phyloP scores from a whole-genome alignment of 2,329 filamentous ascomycete genomes.

The Cyphellophora europaea region DNA sequence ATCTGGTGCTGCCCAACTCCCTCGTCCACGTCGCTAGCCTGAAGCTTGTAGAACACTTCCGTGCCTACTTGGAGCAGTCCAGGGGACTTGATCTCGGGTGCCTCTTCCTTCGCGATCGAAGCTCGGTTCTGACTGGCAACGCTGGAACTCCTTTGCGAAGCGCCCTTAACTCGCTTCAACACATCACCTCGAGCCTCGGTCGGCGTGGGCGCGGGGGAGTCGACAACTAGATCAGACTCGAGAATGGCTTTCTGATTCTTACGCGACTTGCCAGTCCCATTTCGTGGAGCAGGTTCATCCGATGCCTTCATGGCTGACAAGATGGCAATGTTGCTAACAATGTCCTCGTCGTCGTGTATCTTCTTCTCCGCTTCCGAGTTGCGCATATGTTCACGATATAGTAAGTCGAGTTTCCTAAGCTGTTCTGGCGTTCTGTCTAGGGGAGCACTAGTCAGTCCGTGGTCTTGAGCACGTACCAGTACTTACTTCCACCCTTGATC shows the following conservation, averaged over 20 bases:
- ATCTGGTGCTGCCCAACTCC: conserved; percentile 61
- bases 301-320: conserved; percentile 39
- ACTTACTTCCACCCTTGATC: conserved; percentile 23
- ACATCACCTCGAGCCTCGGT: conserved; percentile 29
- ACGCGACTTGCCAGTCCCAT: conserved; percentile 34
- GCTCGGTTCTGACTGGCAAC: conserved; percentile 17
- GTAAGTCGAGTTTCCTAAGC: conserved; percentile 29
- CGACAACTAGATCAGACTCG: conserved; percentile 35
- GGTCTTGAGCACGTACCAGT: not conserved
- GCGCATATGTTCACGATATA: conserved; percentile 37
- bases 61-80: conserved; percentile 36
- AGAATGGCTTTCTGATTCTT: conserved; percentile 27
- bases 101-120: conserved; percentile 32
- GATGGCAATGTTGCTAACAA: conserved; percentile 41
- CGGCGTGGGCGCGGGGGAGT: conserved; percentile 35
- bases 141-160: conserved; percentile 29
- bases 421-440: conserved; percentile 15
- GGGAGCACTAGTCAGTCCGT: not conserved
- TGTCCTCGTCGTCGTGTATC: conserved; percentile 40
- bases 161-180: conserved; percentile 33
- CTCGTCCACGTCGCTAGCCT: conserved; percentile 40
- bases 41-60: conserved; percentile 42
- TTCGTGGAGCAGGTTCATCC: conserved; percentile 33
- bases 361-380: conserved; percentile 39
- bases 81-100: conserved; percentile 30